Base-by-base conservation (phyloP, 2,329 filamentous ascomycete genomes). In the Ophiocordyceps camponoti-saundersi region DNA sequence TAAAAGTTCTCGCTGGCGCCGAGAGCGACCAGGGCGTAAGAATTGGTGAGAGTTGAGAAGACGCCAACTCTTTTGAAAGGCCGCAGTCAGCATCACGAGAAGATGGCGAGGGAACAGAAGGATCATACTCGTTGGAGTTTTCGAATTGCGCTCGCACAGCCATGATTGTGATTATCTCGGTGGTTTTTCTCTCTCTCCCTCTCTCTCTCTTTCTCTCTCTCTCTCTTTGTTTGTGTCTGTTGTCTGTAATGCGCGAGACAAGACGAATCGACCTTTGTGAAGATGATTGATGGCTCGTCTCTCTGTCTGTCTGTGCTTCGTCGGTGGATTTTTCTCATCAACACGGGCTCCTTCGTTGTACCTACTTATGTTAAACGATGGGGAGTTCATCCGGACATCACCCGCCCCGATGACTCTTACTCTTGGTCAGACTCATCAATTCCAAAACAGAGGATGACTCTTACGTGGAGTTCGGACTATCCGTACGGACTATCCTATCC, bases 1-100 rank as follows among this genome's bases (percentile, higher is more conserved):
- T 96, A 96, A 69, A 98, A 98, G 77, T 96, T 96, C 74, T 95
- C 89, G 61, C 87, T 95, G 57, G 86, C 89, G 61, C 92, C 92
- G 55, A 95, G 79, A 53, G 90, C 89, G 57, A 95, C 87, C 58
- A 98, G 76, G 57, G 89, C 88, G 68, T 95, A 98, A 50, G 87
- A 90, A 70, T 98, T 98, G 56, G 92, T 98, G 63, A 98, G 83
- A 51, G 87, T 95, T 51, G 89, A 71, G 68, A 98, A 98, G 62
- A 96, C 92, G 64, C 92, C 92, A 62, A 98, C 85, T 71, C 89
- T 95, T 59, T 30, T 36, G 23, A 23, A 42, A 2, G 20, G 47
- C 45, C 45, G 26, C 23, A 18, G 22, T 12, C 20, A 42, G 22
- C 41, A 12, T 22, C 11, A 8, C 15, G 22, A 16, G 6, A 18